phyloP scores from a whole-genome alignment of 2,329 filamentous ascomycete species.

The Aspergillus pseudotamarii region DNA sequence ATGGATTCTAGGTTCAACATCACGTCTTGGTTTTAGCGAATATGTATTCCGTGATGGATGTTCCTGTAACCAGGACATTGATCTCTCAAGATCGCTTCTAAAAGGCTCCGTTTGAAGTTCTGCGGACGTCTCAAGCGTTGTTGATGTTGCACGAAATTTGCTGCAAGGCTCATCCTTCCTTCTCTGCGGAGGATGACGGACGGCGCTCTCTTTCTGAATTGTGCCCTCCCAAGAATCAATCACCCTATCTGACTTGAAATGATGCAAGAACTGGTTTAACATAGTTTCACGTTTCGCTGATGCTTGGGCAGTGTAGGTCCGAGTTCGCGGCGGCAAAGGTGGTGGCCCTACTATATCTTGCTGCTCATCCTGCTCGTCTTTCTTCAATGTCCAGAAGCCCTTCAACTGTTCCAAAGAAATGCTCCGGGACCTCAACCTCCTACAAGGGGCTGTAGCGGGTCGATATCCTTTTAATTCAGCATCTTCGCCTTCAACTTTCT shows the following conservation, averaged over 20 bases:
- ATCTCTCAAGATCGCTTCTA: constrained; percentile 20
- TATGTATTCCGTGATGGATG: constrained; percentile 32
- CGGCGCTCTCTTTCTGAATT: constrained; percentile 23
- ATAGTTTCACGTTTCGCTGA: constrained; percentile 28
- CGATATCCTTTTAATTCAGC: constrained; percentile 15
- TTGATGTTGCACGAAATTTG: constrained; percentile 34
- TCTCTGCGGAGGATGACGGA: constrained; percentile 16
- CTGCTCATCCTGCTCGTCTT: constrained; percentile 17
- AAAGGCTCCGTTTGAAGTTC: constrained; percentile 14
- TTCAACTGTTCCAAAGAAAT: constrained; percentile 33
- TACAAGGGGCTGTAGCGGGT: constrained; percentile 32
- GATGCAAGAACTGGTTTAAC: constrained; percentile 36
- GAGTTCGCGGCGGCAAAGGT: constrained; percentile 11
- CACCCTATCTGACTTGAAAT: constrained; percentile 38
- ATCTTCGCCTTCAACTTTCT: constrained; percentile 22
- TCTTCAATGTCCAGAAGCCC: constrained; percentile 20
- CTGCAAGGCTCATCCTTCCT: constrained; percentile 33
- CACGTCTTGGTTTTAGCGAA: constrained; percentile 31
- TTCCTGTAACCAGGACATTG: constrained; percentile 37
- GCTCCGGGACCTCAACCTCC: constrained; percentile 26
- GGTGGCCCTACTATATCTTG: constrained; percentile 15
- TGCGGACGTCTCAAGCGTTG: constrained; percentile 13
- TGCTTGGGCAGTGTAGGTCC: constrained; percentile 10
- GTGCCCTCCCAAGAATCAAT: constrained; percentile 35
- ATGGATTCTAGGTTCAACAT: constrained; percentile 34